These are phyloP conservation scores for Cladophialophora carrionii DNA, from an alignment of 2,329 filamentous ascomycete genomes.

Conservation along the genomic window DNA sequence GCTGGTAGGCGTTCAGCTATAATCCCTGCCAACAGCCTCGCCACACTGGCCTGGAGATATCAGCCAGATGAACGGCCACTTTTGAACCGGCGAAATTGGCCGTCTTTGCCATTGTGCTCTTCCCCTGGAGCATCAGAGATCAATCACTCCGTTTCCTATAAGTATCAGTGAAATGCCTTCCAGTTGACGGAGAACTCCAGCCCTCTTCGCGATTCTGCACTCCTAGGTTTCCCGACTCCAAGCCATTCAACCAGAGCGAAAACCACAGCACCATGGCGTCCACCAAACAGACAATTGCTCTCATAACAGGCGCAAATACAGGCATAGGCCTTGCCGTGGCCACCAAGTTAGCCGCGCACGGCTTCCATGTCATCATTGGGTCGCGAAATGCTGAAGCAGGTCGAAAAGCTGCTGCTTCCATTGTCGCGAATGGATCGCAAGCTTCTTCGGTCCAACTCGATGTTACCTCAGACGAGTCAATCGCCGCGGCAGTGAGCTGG, in stretches of 20 bases:
- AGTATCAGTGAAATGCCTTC: not conserved
- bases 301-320: conserved; percentile 13
- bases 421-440: conserved; percentile 37
- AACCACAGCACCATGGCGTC: not conserved
- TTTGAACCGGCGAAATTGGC: not conserved
- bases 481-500: conserved; percentile 21
- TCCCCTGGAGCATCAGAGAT: not conserved
- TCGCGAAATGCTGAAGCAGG: conserved; percentile 41
- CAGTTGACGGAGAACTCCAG: not conserved
- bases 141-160: not conserved
- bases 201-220: not conserved
- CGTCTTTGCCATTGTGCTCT: not conserved
- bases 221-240: not conserved
- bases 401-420: conserved; percentile 35
- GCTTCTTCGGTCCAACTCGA: conserved; percentile 35
- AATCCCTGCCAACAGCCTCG: not conserved
- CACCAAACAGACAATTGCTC: not conserved
- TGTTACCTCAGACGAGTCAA: conserved; percentile 24
- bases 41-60: not conserved
- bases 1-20: not conserved
- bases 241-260: not conserved
- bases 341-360: conserved; percentile 16
- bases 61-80: not conserved
- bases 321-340: conserved; percentile 25
- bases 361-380: conserved; percentile 45